Evolutionary conservation across 225 moss, liverwort and hornwort genomes (phyloP).

Genomic region (Physcomitrellopsis africana): DNA sequence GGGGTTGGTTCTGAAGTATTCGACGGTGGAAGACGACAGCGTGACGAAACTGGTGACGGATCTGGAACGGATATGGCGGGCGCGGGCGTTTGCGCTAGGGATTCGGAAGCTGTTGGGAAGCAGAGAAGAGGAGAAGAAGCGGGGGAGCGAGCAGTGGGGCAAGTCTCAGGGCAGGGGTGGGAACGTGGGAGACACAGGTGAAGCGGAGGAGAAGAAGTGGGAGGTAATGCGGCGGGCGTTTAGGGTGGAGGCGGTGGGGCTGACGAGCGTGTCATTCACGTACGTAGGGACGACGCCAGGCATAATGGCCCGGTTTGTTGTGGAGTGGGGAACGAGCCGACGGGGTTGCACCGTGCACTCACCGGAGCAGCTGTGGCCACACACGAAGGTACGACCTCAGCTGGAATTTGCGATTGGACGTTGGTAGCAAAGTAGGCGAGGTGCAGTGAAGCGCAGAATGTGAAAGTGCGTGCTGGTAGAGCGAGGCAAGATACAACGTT

Average conservation of each 20-base stretch:
- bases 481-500: constrained; percentile 45
- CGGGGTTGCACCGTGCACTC: constrained; percentile 94
- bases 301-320: constrained; percentile 83
- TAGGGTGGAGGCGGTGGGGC: constrained; percentile 93
- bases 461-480: constrained; percentile 42
- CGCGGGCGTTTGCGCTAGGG: constrained; percentile 83
- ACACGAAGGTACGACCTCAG: constrained; percentile 78
- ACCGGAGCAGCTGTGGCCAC: constrained; percentile 98
- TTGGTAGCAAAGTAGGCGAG: constrained; percentile 42
- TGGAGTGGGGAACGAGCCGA: constrained; percentile 88
- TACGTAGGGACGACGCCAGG: constrained; percentile 78
- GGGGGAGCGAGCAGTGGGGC: constrained; percentile 39
- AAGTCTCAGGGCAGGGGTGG: constrained; percentile 51
- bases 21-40: constrained; percentile 78
- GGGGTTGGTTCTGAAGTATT: constrained; percentile 80
- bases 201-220: constrained; percentile 94
- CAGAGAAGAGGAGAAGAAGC: constrained; percentile 59
- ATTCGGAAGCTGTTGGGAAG: constrained; percentile 79
- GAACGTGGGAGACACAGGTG: constrained; percentile 58
- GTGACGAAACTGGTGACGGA: constrained; percentile 80
- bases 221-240: constrained; percentile 90
- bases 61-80: constrained; percentile 91
- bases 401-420: constrained; percentile 44
- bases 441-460: constrained; percentile 33
- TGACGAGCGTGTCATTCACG: constrained; percentile 85